Evolutionary conservation across 345 rosid species (phyloP).

Genomic region (Citrus cavaleriei): DNA sequence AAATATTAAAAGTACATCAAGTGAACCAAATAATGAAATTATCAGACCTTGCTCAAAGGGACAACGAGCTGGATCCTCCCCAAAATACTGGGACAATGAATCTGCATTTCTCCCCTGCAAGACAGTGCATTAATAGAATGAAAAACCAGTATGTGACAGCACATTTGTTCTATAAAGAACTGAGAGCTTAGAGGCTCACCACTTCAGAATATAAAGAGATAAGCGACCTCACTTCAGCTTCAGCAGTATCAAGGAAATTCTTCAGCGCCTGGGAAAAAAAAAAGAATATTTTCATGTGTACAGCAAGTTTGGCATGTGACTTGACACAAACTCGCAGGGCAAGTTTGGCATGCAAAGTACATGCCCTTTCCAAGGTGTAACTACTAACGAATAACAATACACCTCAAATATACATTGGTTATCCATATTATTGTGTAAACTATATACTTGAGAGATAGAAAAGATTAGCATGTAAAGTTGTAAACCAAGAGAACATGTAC

Average conservation of each 20-base stretch:
- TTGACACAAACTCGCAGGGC: not conserved
- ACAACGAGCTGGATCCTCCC: conserved; percentile 96
- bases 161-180: not conserved
- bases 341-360: not conserved
- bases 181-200: conserved; percentile 44
- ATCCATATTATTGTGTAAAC: not conserved
- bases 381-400: not conserved
- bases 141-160: conserved; percentile 7
- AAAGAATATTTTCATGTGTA: not conserved
- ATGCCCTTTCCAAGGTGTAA: not conserved
- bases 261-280: conserved; percentile 56
- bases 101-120: conserved; percentile 95
- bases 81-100: conserved; percentile 90
- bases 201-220: conserved; percentile 77
- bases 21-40: not conserved
- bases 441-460: not conserved
- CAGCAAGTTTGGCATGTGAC: not conserved
- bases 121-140: conserved; percentile 10
- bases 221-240: conserved; percentile 82
- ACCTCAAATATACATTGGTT: not conserved
- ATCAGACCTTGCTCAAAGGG: conserved; percentile 94
- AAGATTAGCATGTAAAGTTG: not conserved
- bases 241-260: conserved; percentile 80
- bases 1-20: not conserved
- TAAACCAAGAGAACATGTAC: not conserved